Base-by-base conservation (phyloP, 2,329 filamentous ascomycete species). In the Graphilbum fragrans region DNA sequence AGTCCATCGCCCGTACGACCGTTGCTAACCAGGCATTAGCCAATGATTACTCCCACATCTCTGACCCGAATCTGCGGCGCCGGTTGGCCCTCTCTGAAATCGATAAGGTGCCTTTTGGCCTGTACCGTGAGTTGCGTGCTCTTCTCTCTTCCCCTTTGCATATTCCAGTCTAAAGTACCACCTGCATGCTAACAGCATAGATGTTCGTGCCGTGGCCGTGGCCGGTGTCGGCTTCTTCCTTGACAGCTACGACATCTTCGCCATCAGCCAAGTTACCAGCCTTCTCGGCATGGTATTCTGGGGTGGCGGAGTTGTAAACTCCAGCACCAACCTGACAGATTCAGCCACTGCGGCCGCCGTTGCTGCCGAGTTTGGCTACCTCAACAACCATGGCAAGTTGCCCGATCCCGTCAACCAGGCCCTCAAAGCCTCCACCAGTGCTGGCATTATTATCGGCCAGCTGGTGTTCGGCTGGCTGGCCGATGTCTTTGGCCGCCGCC, bases 221-320 rank as follows among this genome's bases (percentile, higher is more conserved):
- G 83, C 84, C 21, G 85, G 85, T 38, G 79, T 86, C 44, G 85
- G 85, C 39, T 90, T 92, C 66, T 86, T 90, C 56, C 80, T 85
- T 37, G 85, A 88, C 58, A 80, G 82, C 12, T 90, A 90, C 62
- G 77, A 75, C 50, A 84, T 87, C 51, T 92, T 92, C 58, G 81
- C 85, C 53, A 83, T 87, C 58, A 84, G 82, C 56, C 66, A 88
- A 37, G 72, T 83, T 38, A 81, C 77, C 2, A 71, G 69, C 36
- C 74, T 88, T 56, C 62, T 90, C 14, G 85, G 85, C 35, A 70
- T 88, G 14, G 82, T 86, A 38, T 92, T 81, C 58, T 92, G 82
- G 74, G 66, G 73, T 47, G 66, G 45, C 21, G 33, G n/a, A n/a
- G n/a, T n/a, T n/a, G n/a, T n/a, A n/a, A n/a, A n/a, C n/a, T n/a